A percentile compares a stretch with the other conserved stretches of the same genome.
Evolutionary conservation across 208 protist species (phyloP).

Genomic region (Leishmania major): DNA sequence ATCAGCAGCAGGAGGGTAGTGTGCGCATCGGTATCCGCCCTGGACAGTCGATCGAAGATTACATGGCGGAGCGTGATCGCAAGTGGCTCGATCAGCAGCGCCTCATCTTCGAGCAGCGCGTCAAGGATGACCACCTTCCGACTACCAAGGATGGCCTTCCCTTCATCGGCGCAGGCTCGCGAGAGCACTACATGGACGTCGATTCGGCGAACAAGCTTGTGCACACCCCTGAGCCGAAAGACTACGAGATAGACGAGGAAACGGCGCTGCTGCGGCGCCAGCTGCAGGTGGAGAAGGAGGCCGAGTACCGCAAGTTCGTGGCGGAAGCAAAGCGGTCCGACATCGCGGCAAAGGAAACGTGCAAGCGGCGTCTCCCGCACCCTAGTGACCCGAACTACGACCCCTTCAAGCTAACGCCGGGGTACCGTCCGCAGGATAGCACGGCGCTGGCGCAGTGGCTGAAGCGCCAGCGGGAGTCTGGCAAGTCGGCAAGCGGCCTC

Average conservation of each 20-base stretch:
- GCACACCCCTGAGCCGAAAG: constrained; percentile 50
- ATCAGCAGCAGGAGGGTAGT: constrained; percentile 74
- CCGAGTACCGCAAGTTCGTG: constrained; percentile 87
- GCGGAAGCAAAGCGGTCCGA: constrained; percentile 80
- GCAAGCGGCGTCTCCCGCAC: constrained; percentile 78
- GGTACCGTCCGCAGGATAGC: constrained; percentile 86
- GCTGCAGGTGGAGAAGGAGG: constrained; percentile 88
- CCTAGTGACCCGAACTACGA: constrained; percentile 90
- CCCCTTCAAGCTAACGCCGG: constrained; percentile 85
- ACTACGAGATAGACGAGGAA: constrained; percentile 89
- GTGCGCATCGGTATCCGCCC: constrained; percentile 82
- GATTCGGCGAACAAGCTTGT: constrained; percentile 67
- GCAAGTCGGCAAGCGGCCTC: constrained; percentile 68
- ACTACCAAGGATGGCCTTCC: constrained; percentile 76
- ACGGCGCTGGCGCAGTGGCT: constrained; percentile 84
- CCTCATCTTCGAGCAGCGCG: constrained; percentile 28
- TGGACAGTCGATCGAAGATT: constrained; percentile 85
- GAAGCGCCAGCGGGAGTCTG: constrained; percentile 86
- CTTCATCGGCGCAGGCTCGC: constrained; percentile 58
- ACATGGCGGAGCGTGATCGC: constrained; percentile 84
- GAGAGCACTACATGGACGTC: constrained; percentile 74
- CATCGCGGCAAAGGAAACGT: constrained; percentile 51
- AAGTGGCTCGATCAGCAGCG: constrained; percentile 74
- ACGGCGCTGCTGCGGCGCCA: constrained; percentile 76
- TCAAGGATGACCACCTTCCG: constrained; percentile 47